These are phyloP conservation scores for Globisporangium orthogonon DNA, from an alignment of 352 stramenopile species.

Conservation along the genomic window DNA sequence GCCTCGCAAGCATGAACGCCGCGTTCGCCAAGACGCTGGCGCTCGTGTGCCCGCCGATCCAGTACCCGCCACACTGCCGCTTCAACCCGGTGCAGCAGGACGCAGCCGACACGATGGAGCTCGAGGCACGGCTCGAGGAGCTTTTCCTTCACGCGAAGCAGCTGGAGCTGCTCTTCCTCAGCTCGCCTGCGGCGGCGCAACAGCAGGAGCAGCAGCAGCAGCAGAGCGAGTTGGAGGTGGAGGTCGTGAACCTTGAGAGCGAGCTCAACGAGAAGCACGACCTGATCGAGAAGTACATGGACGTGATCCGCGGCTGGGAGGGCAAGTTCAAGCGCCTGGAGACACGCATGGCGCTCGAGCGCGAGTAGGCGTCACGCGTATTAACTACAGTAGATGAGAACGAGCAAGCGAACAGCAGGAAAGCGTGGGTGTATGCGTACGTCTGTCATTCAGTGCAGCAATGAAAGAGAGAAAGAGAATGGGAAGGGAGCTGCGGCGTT, in stretches of 20 bases:
- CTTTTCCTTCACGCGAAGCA: conserved; percentile 83
- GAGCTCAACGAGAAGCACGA: conserved; percentile 83
- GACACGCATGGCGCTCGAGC: conserved; percentile 51
- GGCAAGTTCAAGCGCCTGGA: conserved; percentile 80
- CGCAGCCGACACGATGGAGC: conserved; percentile 65
- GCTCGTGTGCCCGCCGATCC: conserved; percentile 70
- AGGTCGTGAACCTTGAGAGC: conserved; percentile 68
- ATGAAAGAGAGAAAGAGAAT: no score
- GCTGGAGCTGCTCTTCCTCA: conserved; percentile 68
- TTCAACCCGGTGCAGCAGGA: conserved; percentile 80
- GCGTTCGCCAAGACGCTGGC: conserved; percentile 68
- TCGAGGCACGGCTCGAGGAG: conserved; percentile 59
- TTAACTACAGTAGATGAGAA: neutral
- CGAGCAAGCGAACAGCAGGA: neutral
- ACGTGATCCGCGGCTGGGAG: conserved; percentile 80
- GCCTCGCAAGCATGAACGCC: conserved; percentile 65
- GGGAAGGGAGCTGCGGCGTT: no score
- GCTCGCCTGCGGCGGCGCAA: conserved; percentile 16
- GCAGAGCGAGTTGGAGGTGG: conserved; percentile 56
- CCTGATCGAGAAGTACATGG: conserved; percentile 78
- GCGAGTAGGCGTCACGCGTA: conserved; percentile 20
- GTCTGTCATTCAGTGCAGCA: no score
- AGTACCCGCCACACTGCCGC: conserved; percentile 80
- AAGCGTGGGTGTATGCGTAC: no score
- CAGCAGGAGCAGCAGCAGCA: conserved; percentile 6